Evolutionary conservation across 148 eudicot genomes (phyloP).

Genomic region (Pharnaceum exiguum): DNA sequence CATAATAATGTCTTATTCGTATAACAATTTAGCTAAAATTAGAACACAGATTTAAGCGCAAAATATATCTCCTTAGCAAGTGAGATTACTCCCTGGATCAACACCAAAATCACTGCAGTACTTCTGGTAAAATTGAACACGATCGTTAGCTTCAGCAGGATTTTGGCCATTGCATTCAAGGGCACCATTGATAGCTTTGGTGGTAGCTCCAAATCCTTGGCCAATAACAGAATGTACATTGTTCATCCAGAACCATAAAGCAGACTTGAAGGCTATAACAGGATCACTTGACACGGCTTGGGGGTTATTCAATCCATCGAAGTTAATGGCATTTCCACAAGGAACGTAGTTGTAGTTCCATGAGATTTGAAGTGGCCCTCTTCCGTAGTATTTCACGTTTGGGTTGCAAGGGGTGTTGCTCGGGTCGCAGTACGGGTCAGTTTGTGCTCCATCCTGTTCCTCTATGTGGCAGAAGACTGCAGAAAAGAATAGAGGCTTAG

Average conservation of each 20-base stretch:
- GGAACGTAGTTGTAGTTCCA: conserved; percentile 59
- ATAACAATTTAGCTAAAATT: too few relatives aligned
- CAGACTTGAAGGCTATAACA: conserved; percentile 41
- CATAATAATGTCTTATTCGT: too few relatives aligned
- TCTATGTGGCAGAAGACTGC: conserved; percentile 41
- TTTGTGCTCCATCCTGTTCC: conserved; percentile 21
- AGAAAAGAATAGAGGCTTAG: too few relatives aligned
- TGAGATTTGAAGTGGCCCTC: conserved; percentile 61
- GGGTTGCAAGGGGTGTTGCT: conserved; percentile 29
- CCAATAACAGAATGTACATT: conserved; percentile 29
- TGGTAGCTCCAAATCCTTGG: conserved; percentile 63
- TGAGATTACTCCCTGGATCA: conserved; percentile 40
- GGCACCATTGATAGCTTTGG: conserved; percentile 39
- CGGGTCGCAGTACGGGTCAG: conserved; percentile 25
- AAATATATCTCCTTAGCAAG: conserved; percentile 28
- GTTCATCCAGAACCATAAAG: conserved; percentile 60
- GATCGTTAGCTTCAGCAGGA: conserved; percentile 13
- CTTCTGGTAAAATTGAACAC: conserved; percentile 33
- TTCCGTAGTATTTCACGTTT: conserved; percentile 43
- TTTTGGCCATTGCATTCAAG: conserved; percentile 43
- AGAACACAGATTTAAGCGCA: neutral
- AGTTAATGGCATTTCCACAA: conserved; percentile 29
- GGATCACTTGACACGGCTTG: conserved; percentile 41
- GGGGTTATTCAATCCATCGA: conserved; percentile 45
- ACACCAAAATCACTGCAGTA: conserved; percentile 54